phyloP scores from a whole-genome alignment of 768 basidiomycete genomes.

The Suillus subluteus region DNA sequence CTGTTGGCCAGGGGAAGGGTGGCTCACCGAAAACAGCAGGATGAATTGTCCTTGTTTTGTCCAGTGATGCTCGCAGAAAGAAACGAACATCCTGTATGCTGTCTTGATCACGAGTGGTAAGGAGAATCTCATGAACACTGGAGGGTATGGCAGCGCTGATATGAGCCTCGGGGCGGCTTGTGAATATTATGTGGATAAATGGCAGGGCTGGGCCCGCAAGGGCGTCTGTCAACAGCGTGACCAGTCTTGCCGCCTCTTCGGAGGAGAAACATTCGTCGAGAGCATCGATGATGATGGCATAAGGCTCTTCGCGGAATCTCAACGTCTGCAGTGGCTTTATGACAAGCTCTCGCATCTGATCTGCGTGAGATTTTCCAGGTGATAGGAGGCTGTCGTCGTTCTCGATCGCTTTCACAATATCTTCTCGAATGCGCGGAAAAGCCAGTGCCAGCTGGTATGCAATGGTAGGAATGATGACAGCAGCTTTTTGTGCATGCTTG shows the following conservation, averaged over 20 bases:
- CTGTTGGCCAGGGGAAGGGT: slow-evolving; percentile 20
- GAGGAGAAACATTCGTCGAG: slow-evolving; percentile 17
- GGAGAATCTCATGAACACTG: background rate
- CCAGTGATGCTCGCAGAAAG: slow-evolving; percentile 19
- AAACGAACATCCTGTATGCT: slow-evolving; percentile 19
- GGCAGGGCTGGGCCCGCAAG: slow-evolving; percentile 7
- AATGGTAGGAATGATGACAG: slow-evolving; percentile 18
- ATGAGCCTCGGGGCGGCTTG: background rate
- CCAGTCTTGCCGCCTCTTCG: slow-evolving; percentile 13
- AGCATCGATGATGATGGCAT: slow-evolving; percentile 9
- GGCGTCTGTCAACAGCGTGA: background rate
- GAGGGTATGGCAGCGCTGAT: slow-evolving; percentile 9
- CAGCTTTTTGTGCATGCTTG: slow-evolving; percentile 10
- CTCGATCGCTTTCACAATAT: slow-evolving; percentile 19
- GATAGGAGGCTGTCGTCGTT: slow-evolving; percentile 12
- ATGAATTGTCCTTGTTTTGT: slow-evolving; percentile 11
- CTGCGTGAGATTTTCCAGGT: slow-evolving; percentile 6
- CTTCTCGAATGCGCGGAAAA: slow-evolving; percentile 14
- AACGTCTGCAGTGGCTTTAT: slow-evolving; percentile 15
- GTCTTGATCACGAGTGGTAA: slow-evolving; percentile 13
- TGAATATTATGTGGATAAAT: background rate
- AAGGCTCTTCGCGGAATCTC: slow-evolving; percentile 7
- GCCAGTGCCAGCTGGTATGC: slow-evolving; percentile 21
- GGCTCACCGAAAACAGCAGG: slow-evolving; percentile 2
- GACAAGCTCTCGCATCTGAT: slow-evolving; percentile 20